Evolutionary conservation across 2,329 filamentous ascomycete genomes (phyloP).

Genomic region (Xylaria multiplex): DNA sequence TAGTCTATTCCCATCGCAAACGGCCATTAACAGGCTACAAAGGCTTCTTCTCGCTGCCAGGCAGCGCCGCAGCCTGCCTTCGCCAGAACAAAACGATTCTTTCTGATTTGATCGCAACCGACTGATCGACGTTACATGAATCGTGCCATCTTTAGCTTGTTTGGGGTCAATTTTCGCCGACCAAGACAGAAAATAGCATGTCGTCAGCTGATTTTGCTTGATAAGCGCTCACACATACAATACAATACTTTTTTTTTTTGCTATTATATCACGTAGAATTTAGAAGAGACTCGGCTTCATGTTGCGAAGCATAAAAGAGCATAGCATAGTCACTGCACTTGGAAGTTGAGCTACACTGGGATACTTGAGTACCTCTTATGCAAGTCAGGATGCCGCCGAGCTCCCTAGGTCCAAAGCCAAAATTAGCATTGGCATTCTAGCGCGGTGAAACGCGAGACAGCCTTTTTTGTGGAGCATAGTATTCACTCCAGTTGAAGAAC

Average conservation of each 20-base stretch:
- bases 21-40: neutral
- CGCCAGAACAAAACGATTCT: neutral
- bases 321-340: neutral
- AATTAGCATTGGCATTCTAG: constrained; percentile 15
- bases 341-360: too few species aligned
- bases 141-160: constrained; percentile 34
- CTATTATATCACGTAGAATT: neutral
- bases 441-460: constrained; percentile 12
- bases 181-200: constrained; percentile 11
- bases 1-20: neutral
- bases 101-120: constrained; percentile 17
- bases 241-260: neutral
- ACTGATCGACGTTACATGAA: constrained; percentile 38
- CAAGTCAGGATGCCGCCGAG: too few species aligned
- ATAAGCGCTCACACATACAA: constrained; percentile 12
- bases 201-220: constrained; percentile 27
- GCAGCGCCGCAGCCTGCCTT: too few species aligned
- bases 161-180: constrained; percentile 13
- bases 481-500: neutral
- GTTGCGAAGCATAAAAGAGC: neutral
- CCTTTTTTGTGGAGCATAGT: constrained; percentile 1
- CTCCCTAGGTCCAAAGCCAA: neutral
- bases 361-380: too few species aligned
- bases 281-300: neutral
- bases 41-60: neutral